Base-by-base conservation (phyloP, 192 early-diverging fungal genomes). In the Entomortierella beljakovae region DNA sequence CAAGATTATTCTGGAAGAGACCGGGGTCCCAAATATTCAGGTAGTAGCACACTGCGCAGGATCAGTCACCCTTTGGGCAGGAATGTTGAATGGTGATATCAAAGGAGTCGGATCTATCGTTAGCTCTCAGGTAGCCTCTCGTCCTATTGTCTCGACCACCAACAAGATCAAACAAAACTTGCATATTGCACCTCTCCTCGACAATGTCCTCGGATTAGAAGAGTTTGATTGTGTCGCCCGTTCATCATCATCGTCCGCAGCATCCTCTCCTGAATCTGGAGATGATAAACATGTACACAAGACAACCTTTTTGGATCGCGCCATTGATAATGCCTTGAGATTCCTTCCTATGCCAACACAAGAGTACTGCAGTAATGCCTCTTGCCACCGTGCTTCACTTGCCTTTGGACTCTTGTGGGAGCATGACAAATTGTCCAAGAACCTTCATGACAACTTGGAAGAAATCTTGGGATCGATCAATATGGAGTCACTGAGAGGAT, bases 41-140 rank as follows among this genome's bases (percentile, higher is more conserved):
- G 71, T 85, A 9, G 37, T 85, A 43, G 76, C 81, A 33, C 83
- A 85, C 29, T 85, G 83, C 62, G 62, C 82, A 13, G 83, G 83
- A 50, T 73, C 74, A 1, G 51, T 82, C 13, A 66, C 77, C 8
- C 56, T 79, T 8, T 82, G 82, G 67, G 81, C 81, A 20, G 83
- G 83, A 48, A 54, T 85, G 54, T 29, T 85, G 46, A 72, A 70
- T 40, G 83, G 83, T 2, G 58, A 71, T 26, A 80, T 84, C 16
- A 57, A 82, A 37, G 83, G 83, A 8, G 83, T 84, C 26, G 83
- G 83, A 4, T 73, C 81, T 1, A 26, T 84, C 0, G 68, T 84
- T 34, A 66, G 65, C 7, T 73, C 61, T 40, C 79, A 80, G 38
- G 68, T 72, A 22, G 82, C 71, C 18, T 66, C 70, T 11, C 65